phyloP scores from a whole-genome alignment of 1,284 basidiomycete genomes.

The Boletus mariae region DNA sequence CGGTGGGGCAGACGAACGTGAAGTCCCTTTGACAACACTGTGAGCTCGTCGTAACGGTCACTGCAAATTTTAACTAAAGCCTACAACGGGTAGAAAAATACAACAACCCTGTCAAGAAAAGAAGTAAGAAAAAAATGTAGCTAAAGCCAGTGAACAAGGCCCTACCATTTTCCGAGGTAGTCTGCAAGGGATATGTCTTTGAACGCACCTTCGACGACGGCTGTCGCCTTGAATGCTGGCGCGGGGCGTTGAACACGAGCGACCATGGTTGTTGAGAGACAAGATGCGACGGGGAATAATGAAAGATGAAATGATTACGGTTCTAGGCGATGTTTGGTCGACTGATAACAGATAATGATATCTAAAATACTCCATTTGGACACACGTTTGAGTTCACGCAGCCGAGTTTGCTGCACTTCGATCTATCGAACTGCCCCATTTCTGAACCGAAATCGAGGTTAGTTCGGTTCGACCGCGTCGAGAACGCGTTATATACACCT shows the following conservation, averaged over 20 bases:
- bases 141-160: background rate
- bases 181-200: constrained; percentile 70
- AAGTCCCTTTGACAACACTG: constrained; percentile 51
- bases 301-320: background rate
- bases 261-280: constrained; percentile 45
- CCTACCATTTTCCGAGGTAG: constrained; percentile 79
- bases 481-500: background rate
- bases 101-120: constrained; percentile 55
- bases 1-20: constrained; percentile 89
- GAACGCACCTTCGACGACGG: constrained; percentile 75
- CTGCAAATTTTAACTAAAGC: constrained; percentile 22
- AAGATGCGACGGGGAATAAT: background rate
- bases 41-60: background rate
- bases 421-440: background rate
- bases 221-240: constrained; percentile 71
- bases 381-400: background rate
- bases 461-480: background rate
- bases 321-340: background rate
- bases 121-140: constrained; percentile 8
- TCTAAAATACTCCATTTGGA: background rate
- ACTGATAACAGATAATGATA: background rate
- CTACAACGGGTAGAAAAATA: constrained; percentile 81
- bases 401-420: background rate
- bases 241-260: constrained; percentile 75
- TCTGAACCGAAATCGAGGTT: background rate